Conservation (phyloP, 306 rosid species). For the Vigna mungo region DNA sequence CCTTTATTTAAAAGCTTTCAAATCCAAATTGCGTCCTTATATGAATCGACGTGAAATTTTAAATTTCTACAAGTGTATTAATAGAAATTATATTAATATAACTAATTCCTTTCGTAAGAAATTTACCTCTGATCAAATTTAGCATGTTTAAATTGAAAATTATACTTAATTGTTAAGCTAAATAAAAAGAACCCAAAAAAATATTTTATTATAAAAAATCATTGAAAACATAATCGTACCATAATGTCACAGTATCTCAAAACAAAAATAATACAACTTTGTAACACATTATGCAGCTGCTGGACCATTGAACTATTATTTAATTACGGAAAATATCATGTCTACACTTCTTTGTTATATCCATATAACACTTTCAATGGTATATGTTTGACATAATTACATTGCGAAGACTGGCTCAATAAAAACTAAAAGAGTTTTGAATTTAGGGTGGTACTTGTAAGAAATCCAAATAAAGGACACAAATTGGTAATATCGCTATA, state of each 20-base stretch:
- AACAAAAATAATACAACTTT: background rate
- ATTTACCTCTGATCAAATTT: too few relatives aligned
- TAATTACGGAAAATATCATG: background rate
- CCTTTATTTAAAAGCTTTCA: too few relatives aligned
- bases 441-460: background rate
- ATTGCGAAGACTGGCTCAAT: slow-evolving; percentile 5
- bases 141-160: too few relatives aligned
- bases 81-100: too few relatives aligned
- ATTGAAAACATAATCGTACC: too few relatives aligned
- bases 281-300: background rate
- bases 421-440: background rate
- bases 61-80: too few relatives aligned
- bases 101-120: too few relatives aligned
- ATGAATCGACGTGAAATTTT: too few relatives aligned
- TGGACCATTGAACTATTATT: background rate
- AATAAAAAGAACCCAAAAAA: too few relatives aligned
- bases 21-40: too few relatives aligned
- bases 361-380: background rate
- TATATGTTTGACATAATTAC: background rate
- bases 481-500: slow-evolving; percentile 39
- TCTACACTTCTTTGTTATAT: background rate
- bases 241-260: background rate
- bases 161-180: too few relatives aligned
- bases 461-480: slow-evolving; percentile 33
- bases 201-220: too few relatives aligned